Evolutionary conservation across 805 yeast species (phyloP).

Genomic region (Starmerella vaccinii): DNA sequence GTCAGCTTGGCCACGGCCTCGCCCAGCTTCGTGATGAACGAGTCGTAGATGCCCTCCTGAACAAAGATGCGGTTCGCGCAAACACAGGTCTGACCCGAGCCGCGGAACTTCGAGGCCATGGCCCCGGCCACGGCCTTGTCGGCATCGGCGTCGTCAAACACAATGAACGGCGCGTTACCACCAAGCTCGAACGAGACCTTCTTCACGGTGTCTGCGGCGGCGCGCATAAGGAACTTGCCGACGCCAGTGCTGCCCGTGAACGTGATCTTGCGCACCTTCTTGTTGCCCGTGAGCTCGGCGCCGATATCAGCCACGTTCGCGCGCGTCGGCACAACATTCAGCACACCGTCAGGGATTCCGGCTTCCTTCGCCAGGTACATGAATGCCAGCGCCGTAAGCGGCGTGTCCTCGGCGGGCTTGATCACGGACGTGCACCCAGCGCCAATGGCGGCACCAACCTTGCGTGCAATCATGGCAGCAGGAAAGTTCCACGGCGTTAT

Average conservation of each 20-base stretch:
- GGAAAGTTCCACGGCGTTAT: slow-evolving; percentile 84
- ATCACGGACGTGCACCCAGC: slow-evolving; percentile 70
- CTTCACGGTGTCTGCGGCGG: slow-evolving; percentile 51
- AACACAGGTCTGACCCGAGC: slow-evolving; percentile 73
- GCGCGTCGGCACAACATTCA: slow-evolving; percentile 48
- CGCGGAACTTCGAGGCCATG: slow-evolving; percentile 58
- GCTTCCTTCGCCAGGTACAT: slow-evolving; percentile 53
- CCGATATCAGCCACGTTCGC: slow-evolving; percentile 38
- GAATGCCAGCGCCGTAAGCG: slow-evolving; percentile 59
- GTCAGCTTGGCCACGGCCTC: slow-evolving; percentile 37
- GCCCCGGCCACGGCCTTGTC: slow-evolving; percentile 59
- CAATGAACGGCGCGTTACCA: slow-evolving; percentile 71
- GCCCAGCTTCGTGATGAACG: slow-evolving; percentile 43
- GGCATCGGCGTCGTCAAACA: slow-evolving; percentile 62
- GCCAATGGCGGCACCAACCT: slow-evolving; percentile 66
- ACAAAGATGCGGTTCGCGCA: slow-evolving; percentile 66
- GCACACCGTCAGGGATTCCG: slow-evolving; percentile 60
- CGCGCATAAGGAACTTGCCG: slow-evolving; percentile 57
- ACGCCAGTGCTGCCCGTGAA: slow-evolving; percentile 73
- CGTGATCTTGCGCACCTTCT: slow-evolving; percentile 52
- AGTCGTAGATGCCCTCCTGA: slow-evolving; percentile 55
- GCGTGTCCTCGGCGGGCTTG: slow-evolving; percentile 71
- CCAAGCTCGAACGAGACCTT: slow-evolving; percentile 67
- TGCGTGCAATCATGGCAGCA: slow-evolving; percentile 64
- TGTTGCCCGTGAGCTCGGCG: slow-evolving; percentile 45